Percentiles rank a stretch among this genome's conserved stretches.
phyloP scores from a whole-genome alignment of 805 yeast genomes.

The Candida palmyrensis region DNA sequence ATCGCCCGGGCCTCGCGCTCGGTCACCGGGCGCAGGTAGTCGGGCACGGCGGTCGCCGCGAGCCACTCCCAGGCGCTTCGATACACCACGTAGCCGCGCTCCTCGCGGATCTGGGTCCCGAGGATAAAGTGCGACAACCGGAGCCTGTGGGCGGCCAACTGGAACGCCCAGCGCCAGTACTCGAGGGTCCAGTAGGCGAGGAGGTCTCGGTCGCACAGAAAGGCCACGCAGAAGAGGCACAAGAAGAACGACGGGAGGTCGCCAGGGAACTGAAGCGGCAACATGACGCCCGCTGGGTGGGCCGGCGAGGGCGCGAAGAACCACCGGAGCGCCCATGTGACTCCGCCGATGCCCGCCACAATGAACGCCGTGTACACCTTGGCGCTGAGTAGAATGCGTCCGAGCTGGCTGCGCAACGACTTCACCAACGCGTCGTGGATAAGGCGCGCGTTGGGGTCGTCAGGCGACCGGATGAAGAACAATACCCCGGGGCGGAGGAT shows the following conservation, averaged over 20 bases:
- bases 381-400: conserved; percentile 68
- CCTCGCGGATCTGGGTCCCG: conserved; percentile 55
- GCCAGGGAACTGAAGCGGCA: conserved; percentile 20
- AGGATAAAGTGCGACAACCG: conserved; percentile 79
- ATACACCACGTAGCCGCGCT: conserved; percentile 65
- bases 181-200: conserved; percentile 32
- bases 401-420: conserved; percentile 67
- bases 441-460: conserved; percentile 83
- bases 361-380: conserved; percentile 72
- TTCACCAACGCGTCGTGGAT: conserved; percentile 82
- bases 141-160: conserved; percentile 47
- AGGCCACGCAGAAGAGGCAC: too few relatives aligned
- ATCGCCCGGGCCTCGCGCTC: conserved; percentile 37
- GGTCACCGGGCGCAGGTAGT: conserved; percentile 54
- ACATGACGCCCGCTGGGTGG: conserved; percentile 13
- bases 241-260: background rate
- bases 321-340: conserved; percentile 39
- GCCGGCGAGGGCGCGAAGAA: conserved; percentile 3
- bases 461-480: conserved; percentile 89
- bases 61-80: conserved; percentile 44
- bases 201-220: conserved; percentile 6
- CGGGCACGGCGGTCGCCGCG: conserved; percentile 40
- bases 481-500: conserved; percentile 85
- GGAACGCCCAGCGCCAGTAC: conserved; percentile 63
- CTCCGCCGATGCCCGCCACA: conserved; percentile 65